Conservation (phyloP, 106 monocot species). For the Vanilla planifolia region DNA sequence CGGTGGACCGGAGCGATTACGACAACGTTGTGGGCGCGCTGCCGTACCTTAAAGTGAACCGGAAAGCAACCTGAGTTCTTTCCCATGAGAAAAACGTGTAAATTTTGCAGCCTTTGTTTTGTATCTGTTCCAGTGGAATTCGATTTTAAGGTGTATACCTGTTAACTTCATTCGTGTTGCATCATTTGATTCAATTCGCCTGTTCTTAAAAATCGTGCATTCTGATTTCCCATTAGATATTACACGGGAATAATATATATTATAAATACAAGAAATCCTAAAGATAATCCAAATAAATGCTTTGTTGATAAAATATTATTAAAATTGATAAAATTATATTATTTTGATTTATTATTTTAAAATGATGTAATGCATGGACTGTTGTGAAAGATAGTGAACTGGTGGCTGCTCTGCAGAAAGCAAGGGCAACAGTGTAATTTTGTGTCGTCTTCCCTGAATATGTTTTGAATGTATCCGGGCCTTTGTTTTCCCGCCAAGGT, state of each 20-base stretch:
- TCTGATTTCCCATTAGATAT: no score
- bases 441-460: neutral
- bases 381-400: no score
- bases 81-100: neutral
- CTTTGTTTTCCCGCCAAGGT: neutral
- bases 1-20: conserved; percentile 75
- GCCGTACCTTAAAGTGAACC: conserved; percentile 91
- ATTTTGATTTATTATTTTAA: neutral
- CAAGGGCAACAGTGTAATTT: no score
- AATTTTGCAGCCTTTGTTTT: neutral
- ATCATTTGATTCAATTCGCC: no score
- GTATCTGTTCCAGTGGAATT: neutral
- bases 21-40: conserved; percentile 81
- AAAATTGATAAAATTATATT: no score
- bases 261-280: no score
- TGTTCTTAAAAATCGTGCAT: no score
- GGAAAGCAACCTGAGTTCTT: conserved; percentile 47
- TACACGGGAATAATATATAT: no score
- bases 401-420: no score
- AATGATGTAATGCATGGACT: neutral
- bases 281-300: no score
- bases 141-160: neutral
- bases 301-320: no score
- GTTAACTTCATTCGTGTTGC: neutral
- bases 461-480: neutral